Conservation (phyloP, 495 filamentous ascomycete species). For the Niebla homalea region DNA sequence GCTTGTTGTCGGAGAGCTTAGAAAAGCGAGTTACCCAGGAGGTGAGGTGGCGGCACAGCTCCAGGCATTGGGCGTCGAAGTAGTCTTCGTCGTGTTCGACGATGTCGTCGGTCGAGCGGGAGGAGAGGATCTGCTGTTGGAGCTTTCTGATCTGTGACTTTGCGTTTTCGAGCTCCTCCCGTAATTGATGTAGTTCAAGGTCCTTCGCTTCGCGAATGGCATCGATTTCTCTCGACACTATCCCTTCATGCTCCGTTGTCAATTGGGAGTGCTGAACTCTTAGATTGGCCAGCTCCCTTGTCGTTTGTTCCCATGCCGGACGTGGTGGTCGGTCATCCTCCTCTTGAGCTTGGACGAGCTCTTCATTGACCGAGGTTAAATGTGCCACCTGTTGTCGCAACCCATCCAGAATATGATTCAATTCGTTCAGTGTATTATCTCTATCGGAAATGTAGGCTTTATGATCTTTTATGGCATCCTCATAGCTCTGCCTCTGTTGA, state of each 20-base stretch:
- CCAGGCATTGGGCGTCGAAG: slow-evolving; percentile 86
- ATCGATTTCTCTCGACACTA: slow-evolving; percentile 47
- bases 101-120: slow-evolving; percentile 53
- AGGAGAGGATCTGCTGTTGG: slow-evolving; percentile 67
- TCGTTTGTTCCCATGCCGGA: slow-evolving; percentile 46
- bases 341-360: slow-evolving; percentile 53
- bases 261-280: slow-evolving; percentile 45
- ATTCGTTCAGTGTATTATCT: slow-evolving; percentile 67
- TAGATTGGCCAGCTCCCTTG: slow-evolving; percentile 45
- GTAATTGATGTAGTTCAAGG: slow-evolving; percentile 61
- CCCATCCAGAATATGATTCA: slow-evolving; percentile 62
- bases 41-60: slow-evolving; percentile 84
- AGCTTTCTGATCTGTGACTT: slow-evolving; percentile 67
- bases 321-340: slow-evolving; percentile 31
- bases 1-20: slow-evolving; percentile 80
- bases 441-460: slow-evolving; percentile 42
- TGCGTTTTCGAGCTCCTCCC: slow-evolving; percentile 60
- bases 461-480: slow-evolving; percentile 41
- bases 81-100: slow-evolving; percentile 83
- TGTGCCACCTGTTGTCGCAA: slow-evolving; percentile 65
- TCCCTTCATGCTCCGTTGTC: slow-evolving; percentile 47
- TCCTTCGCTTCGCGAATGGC: slow-evolving; percentile 57
- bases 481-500: slow-evolving; percentile 42
- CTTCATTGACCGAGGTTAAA: slow-evolving; percentile 61
- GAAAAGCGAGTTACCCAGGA: slow-evolving; percentile 95